These are phyloP conservation scores for Russula sp. DNA, from an alignment of 768 basidiomycete genomes.

Conservation along the genomic window DNA sequence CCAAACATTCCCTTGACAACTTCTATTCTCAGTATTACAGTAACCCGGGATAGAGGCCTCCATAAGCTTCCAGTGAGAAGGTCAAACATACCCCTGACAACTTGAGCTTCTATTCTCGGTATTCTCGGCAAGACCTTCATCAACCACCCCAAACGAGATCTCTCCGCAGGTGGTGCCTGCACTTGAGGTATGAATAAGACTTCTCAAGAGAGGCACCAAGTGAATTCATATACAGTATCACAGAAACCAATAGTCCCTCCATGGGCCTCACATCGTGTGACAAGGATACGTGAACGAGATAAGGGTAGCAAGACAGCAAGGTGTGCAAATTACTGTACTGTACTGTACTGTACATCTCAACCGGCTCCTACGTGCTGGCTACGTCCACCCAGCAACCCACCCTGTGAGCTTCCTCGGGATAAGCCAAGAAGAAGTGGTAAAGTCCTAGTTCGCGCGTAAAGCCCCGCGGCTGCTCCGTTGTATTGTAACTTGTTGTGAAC, in stretches of 20 bases:
- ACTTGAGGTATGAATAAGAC: no score
- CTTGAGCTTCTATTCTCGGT: no score
- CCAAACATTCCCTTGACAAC: no score
- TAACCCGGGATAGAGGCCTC: no score
- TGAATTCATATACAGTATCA: no score
- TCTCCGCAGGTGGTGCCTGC: neutral
- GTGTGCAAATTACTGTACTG: no score
- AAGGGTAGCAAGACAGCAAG: neutral
- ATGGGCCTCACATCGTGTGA: constrained; percentile 8
- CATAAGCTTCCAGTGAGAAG: no score
- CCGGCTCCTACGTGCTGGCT: neutral
- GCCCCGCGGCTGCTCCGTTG: neutral
- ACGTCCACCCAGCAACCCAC: constrained; percentile 10
- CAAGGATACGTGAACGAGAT: neutral
- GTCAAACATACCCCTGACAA: no score
- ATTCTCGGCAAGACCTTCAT: no score
- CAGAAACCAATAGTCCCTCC: neutral
- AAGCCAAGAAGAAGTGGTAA: constrained; percentile 5
- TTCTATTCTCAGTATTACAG: no score
- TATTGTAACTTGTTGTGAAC: constrained; percentile 7
- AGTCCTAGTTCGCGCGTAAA: constrained; percentile 5
- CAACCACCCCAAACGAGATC: neutral
- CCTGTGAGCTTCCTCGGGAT: neutral
- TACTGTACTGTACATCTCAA: neutral
- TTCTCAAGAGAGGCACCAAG: no score